phyloP scores from a whole-genome alignment of 2,329 filamentous ascomycete species.

The Pezicula radicicola region DNA sequence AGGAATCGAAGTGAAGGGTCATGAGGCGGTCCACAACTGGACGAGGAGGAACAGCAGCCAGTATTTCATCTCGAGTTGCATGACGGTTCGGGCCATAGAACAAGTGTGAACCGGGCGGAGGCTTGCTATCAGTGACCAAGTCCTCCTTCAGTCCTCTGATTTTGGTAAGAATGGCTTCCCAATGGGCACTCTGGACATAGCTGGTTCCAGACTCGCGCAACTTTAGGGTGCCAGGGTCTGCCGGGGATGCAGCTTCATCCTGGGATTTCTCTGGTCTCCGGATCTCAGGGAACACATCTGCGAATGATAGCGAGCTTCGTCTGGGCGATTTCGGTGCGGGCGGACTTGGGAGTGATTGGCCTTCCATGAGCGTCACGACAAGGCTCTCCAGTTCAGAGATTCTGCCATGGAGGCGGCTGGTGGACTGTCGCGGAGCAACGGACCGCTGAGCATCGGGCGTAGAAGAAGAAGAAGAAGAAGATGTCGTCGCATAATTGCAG shows the following conservation, averaged over 20 bases:
- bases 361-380: constrained; percentile 21
- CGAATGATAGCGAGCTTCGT: constrained; percentile 14
- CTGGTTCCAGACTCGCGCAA: constrained; percentile 22
- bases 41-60: constrained; percentile 25
- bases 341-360: constrained; percentile 16
- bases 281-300: constrained; percentile 18
- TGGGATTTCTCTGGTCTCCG: no score
- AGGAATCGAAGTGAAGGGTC: constrained; percentile 22
- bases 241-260: constrained; percentile 18
- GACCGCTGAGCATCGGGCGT: constrained; percentile 19
- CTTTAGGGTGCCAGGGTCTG: constrained; percentile 24
- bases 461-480: no score
- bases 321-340: constrained; percentile 13
- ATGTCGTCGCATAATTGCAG: no score
- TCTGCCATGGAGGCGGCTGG: constrained; percentile 22
- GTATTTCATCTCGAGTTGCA: constrained; percentile 26
- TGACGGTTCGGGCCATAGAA: constrained; percentile 22
- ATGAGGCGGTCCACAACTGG: constrained; percentile 25
- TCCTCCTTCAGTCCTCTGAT: constrained; percentile 23
- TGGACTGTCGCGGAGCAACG: constrained; percentile 25
- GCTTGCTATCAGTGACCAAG: constrained; percentile 17
- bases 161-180: constrained; percentile 27
- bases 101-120: constrained; percentile 18
- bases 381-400: constrained; percentile 24
- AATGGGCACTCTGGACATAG: constrained; percentile 29